Conservation (phyloP, 331 rosid genomes). For the Cydonia oblonga region DNA sequence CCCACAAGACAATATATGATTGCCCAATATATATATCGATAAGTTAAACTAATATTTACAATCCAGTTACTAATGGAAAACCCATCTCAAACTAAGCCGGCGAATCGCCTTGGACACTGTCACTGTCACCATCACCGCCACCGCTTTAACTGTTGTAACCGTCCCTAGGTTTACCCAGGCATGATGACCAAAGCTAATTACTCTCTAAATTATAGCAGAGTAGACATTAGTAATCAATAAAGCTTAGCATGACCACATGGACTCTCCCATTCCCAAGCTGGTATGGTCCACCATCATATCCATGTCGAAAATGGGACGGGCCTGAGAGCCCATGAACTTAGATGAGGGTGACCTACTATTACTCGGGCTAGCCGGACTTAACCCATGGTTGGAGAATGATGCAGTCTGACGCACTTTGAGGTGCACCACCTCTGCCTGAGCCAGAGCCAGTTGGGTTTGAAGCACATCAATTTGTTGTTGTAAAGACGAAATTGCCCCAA, state of each 20-base stretch:
- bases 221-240: neutral
- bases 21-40: neutral
- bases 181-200: neutral
- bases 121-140: slow-evolving; percentile 3
- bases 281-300: slow-evolving; percentile 49
- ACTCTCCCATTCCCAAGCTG: slow-evolving; percentile 34
- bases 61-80: neutral
- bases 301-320: slow-evolving; percentile 44
- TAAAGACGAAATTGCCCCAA: slow-evolving; percentile 77
- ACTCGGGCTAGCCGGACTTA: slow-evolving; percentile 47
- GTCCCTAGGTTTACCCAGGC: neutral
- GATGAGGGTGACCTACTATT: slow-evolving; percentile 47
- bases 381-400: slow-evolving; percentile 29
- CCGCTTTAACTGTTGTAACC: neutral
- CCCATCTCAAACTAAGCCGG: slow-evolving; percentile 29
- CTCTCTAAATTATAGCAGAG: slow-evolving; percentile 3
- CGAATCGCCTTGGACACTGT: slow-evolving; percentile 39
- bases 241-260: slow-evolving; percentile 44
- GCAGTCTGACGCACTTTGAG: slow-evolving; percentile 51
- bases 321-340: slow-evolving; percentile 37
- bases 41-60: slow-evolving; percentile 32
- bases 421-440: slow-evolving; percentile 94
- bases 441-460: slow-evolving; percentile 73
- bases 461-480: slow-evolving; percentile 70
- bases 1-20: slow-evolving; percentile 4